A percentile compares a stretch with the other conserved stretches of the same genome.
These are phyloP conservation scores for Clarireedia monteithiana DNA, from an alignment of 2,329 filamentous ascomycete species.

Conservation along the genomic window DNA sequence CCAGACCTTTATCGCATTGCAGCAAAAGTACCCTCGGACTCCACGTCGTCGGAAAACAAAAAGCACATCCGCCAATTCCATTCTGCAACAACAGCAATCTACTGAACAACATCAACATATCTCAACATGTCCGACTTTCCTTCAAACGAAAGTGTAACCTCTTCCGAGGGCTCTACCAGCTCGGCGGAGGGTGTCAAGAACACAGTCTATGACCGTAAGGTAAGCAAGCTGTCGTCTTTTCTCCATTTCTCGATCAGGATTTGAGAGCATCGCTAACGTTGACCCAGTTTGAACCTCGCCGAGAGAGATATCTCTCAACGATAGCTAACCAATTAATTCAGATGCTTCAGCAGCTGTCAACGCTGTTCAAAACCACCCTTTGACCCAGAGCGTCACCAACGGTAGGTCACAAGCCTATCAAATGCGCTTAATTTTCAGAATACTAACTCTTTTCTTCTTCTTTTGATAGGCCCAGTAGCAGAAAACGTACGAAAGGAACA, in stretches of 20 bases:
- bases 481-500: constrained; percentile 50
- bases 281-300: constrained; percentile 2
- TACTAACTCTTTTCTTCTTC: constrained; percentile 8
- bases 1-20: not conserved
- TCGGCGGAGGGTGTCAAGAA: constrained; percentile 9
- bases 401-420: constrained; percentile 18
- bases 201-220: constrained; percentile 7
- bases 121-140: constrained; percentile 6
- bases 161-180: not conserved
- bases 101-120: not conserved
- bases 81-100: not conserved
- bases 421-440: not conserved
- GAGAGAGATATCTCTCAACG: not conserved
- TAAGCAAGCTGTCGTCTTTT: not conserved
- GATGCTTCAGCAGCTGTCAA: constrained; percentile 27
- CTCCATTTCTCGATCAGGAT: not conserved
- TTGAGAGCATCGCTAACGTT: not conserved
- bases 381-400: constrained; percentile 27
- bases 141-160: constrained; percentile 2
- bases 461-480: constrained; percentile 45
- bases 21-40: not conserved
- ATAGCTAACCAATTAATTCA: constrained; percentile 19
- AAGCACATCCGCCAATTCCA: not conserved
- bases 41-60: not conserved
- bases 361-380: constrained; percentile 27